Base-by-base conservation (phyloP, 73 alveolate species). In the Paramecium sonneborni region DNA sequence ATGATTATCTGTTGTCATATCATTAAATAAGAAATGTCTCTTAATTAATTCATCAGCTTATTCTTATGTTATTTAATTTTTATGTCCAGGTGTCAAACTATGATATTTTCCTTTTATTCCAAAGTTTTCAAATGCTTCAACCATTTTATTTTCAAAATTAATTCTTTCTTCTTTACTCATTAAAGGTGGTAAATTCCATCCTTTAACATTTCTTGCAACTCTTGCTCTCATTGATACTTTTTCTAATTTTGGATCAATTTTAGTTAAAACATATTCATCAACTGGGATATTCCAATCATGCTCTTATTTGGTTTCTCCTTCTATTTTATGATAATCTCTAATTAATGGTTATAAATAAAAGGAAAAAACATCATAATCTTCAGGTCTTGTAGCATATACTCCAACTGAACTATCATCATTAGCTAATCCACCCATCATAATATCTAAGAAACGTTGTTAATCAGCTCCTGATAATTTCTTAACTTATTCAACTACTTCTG, bases 241-340 rank as follows among this genome's bases (percentile, higher is more conserved):
- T 24, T 62, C 84, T 8, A 62, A 44, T 62, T 62, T 62, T 62
- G 84, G 84, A 12, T 62, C 84, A 62, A 62, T 62, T 32, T 62
- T 62, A 12, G 84, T 62, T 28, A 62, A 62, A 4, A 62, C 52
- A n/a, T 62, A 62, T 30, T 62, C 84, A 62, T 62, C 84, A 28
- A 62, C 84, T 26, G 84, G 84, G 44, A 62, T 62, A n/a, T 62
- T 62, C 84, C 84, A 62, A 62, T 62, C 84, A 30, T 62, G 84
- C 6, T 62, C 84, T 62, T 62, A 62, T 62, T 62, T 62, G 20
- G 84, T 62, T 12, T 62, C 84, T 6, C 84, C 84, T 62, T 62
- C 84, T 21, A 62, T 62, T 32, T 62, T 62, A 24, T 62, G 84
- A 62, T 62, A 62, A 1, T 62, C 84, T 62, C 84, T 62, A 32